phyloP scores from a whole-genome alignment of 2,329 filamentous ascomycete species.

The Orbilia ellipsospora region DNA sequence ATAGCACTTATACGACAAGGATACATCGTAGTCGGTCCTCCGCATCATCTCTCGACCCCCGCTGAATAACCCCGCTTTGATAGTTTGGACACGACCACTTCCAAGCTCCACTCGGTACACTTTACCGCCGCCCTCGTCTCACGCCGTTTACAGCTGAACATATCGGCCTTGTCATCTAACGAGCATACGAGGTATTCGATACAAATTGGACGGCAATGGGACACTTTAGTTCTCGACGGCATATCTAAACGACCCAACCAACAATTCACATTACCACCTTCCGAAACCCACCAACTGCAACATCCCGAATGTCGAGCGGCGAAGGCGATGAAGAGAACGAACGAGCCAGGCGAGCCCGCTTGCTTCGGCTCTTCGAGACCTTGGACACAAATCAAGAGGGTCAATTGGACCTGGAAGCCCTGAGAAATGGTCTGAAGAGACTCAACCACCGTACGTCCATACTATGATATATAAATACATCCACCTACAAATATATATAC shows the following conservation, averaged over 20 bases:
- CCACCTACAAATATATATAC: neutral
- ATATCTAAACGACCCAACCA: constrained; percentile 11
- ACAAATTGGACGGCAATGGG: constrained; percentile 36
- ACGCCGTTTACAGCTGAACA: neutral
- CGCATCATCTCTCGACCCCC: neutral
- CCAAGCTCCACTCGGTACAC: neutral
- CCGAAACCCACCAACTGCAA: constrained; percentile 5
- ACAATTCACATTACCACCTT: neutral
- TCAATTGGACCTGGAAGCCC: constrained; percentile 82
- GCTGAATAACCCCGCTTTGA: neutral
- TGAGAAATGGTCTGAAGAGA: constrained; percentile 84
- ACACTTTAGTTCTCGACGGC: constrained; percentile 33
- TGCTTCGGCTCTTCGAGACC: constrained; percentile 84
- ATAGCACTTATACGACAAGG: too few species aligned
- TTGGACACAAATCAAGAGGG: constrained; percentile 81
- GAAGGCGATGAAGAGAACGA: constrained; percentile 39
- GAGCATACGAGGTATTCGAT: constrained; percentile 23
- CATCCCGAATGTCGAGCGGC: constrained; percentile 38
- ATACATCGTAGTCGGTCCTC: neutral
- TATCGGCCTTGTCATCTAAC: constrained; percentile 2
- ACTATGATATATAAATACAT: constrained; percentile 17
- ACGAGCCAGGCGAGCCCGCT: constrained; percentile 74
- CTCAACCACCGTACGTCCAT: constrained; percentile 85
- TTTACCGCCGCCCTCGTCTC: too few species aligned
- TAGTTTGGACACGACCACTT: neutral